Conservation (phyloP, 208 protist genomes). For the Leishmania gerbilli region DNA sequence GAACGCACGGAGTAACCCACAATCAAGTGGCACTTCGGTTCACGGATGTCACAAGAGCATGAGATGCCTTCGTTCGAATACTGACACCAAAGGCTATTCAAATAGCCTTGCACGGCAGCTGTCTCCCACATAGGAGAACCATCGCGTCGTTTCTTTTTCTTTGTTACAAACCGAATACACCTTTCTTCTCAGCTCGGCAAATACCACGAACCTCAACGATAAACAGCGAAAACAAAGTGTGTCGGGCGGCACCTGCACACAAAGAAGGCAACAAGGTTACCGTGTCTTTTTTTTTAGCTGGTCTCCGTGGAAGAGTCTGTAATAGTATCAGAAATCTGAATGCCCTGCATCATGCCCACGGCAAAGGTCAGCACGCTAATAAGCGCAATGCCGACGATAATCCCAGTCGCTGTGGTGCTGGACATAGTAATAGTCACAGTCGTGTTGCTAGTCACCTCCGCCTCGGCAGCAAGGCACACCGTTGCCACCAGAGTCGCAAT, state of each 20-base stretch:
- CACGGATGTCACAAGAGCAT: not conserved
- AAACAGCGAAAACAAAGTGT: conserved; percentile 6
- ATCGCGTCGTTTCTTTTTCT: not conserved
- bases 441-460: conserved; percentile 14
- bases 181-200: not conserved
- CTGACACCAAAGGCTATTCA: not conserved
- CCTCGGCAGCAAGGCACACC: conserved; percentile 7
- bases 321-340: conserved; percentile 70
- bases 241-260: not conserved
- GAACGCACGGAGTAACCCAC: not conserved
- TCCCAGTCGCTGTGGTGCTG: conserved; percentile 54
- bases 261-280: not conserved
- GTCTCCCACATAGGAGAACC: not conserved
- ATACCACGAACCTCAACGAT: not conserved
- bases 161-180: not conserved
- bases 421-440: conserved; percentile 68
- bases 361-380: conserved; percentile 66
- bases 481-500: conserved; percentile 23
- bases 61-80: not conserved
- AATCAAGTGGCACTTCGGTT: not conserved
- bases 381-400: conserved; percentile 64
- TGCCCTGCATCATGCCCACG: conserved; percentile 74
- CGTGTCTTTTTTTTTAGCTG: conserved; percentile 3
- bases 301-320: conserved; percentile 25
- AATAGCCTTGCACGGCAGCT: not conserved